Conservation (phyloP, 2,329 filamentous ascomycete genomes). For the Ilyonectria sp. region DNA sequence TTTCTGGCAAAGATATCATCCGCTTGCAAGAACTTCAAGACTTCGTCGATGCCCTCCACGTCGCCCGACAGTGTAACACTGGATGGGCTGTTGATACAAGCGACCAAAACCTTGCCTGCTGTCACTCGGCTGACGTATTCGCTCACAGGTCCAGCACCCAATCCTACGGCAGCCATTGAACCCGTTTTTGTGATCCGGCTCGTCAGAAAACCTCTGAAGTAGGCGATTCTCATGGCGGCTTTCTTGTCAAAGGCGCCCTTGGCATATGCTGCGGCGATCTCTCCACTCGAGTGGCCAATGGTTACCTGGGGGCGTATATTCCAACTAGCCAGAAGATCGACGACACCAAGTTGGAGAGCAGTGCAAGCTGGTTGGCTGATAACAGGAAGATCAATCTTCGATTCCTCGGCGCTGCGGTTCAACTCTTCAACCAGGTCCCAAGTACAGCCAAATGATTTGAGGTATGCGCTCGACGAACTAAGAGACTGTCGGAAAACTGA, state of each 20-base stretch:
- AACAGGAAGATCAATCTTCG: not conserved
- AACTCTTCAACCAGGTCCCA: not conserved
- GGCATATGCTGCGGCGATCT: conserved; percentile 63
- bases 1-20: conserved; percentile 60
- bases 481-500: conserved; percentile 16
- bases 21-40: conserved; percentile 53
- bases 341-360: conserved; percentile 61
- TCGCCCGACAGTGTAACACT: conserved; percentile 66
- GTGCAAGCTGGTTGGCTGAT: conserved; percentile 59
- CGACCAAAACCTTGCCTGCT: conserved; percentile 44
- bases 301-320: conserved; percentile 55
- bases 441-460: conserved; percentile 49
- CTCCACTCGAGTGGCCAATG: conserved; percentile 61
- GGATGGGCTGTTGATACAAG: conserved; percentile 65
- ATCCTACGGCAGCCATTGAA: conserved; percentile 44
- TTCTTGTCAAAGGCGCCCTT: conserved; percentile 60
- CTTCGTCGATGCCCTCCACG: conserved; percentile 56
- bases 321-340: conserved; percentile 59
- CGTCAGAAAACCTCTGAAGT: conserved; percentile 57
- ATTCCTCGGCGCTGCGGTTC: not conserved
- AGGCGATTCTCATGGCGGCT: conserved; percentile 62
- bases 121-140: not conserved
- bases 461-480: not conserved
- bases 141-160: not conserved
- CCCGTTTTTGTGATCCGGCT: conserved; percentile 54